Evolutionary conservation across 2,329 filamentous ascomycete genomes (phyloP), one percentile per base, ranked within the genome.

Genomic region (Sporothrix inflata): DNA sequence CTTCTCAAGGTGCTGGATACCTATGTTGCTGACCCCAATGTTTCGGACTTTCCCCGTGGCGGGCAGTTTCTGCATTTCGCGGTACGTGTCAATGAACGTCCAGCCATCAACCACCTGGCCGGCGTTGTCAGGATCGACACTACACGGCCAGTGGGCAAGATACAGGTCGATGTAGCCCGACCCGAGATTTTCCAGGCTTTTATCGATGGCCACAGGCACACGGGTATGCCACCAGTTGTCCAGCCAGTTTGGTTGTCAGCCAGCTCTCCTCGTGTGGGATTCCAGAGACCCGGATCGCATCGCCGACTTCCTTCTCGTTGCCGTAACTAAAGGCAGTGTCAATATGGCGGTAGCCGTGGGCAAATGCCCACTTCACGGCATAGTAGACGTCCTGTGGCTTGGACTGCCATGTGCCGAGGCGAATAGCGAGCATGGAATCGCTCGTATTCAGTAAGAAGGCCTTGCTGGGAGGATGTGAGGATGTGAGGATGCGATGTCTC

Each of bases 321-420:
- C 72, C 70, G n/a, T 74, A 74, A 14, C 57, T 51, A 16, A 71
- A 70, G 12, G 72, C 73, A n/a, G 72, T 74, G 30, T 75, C 74
- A 45, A 75, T 71, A 51, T 74, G 73, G 34, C 73, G 70, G 65
- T 74, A 74, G 55, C 74, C 74, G 3, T 27, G 7, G 4, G 63
- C 38, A 40, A 75, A 68, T 0, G 72, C 73, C 38, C 60, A 71
- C 49, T 69, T 45, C 16, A 73, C 72, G 47, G 73, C 71, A 16
- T 57, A 27, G 40, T 69, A 55, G 67, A 72, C 74, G 74, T 70
- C 73, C 14, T 69, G n/a, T 0, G 73, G 70, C 77, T 86, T 80
- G 66, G 92, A 93, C 79, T 94, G 91, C 92, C 66, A 94, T 71
- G 92, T 94, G 72, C 92, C 92, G 61, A 94, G 86, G 74, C 92